Evolutionary conservation across 176 grass and related monocot genomes (phyloP), one percentile per base, ranked within the genome.

Genomic region (Saccharum officinarum): DNA sequence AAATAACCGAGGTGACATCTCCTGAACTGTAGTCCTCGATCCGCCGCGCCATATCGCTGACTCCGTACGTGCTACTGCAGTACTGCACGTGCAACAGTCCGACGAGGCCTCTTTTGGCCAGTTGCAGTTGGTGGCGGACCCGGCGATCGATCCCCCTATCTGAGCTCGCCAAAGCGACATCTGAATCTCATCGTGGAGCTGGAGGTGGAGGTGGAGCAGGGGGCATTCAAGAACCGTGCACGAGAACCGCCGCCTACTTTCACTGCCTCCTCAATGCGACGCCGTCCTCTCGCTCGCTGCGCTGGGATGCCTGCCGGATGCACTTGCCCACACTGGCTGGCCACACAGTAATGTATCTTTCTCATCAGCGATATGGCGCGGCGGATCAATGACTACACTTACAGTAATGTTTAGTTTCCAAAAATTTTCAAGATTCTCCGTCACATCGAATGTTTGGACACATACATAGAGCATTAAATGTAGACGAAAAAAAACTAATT

Each of bases 201-300:
- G n/a, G n/a, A n/a, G n/a, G n/a, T 18, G 17, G 39, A 14, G 13
- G 39, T 37, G 4, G 39, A 8, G 22, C 71, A 16, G 49, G 45
- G 46, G 49, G 16, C 49, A 52, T 52, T 52, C 16, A 52, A 52
- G 46, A 71, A 44, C 77, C 67, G 39, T 47, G 57, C 81, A 80
- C 60, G 66, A 76, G 52, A 64, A 71, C 38, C 47, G 40, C n/a
- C 28, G 78, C 78, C 83, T 71, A 71, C 72, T 86, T 82, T 62
- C 83, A 25, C 54, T 30, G 37, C 72, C 83, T 66, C 57, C 37
- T 83, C 79, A 86, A 86, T 83, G 81, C 42, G 79, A 54, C 14
- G 83, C 47, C 70, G 42, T 80, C 78, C 78, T 67, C 14, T 49
- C 13, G 45, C 45, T 46, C n/a, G n/a, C n/a, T n/a, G n/a, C 12